These are phyloP conservation scores for Clarireedia monteithiana DNA, from an alignment of 2,329 filamentous ascomycete genomes.

Conservation along the genomic window DNA sequence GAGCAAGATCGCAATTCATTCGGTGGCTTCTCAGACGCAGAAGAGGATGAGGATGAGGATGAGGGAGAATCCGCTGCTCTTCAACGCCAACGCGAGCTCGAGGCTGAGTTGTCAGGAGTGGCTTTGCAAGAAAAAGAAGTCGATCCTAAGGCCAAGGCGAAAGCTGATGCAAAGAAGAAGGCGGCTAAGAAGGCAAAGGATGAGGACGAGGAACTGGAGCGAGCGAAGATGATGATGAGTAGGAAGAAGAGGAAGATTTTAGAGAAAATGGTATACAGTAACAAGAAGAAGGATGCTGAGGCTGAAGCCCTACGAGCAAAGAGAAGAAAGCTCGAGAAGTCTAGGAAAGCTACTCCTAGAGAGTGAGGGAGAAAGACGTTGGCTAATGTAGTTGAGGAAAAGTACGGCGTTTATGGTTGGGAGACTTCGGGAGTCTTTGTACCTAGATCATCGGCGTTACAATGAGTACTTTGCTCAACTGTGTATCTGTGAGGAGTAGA, in stretches of 20 bases:
- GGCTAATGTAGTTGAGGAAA: constrained; percentile 12
- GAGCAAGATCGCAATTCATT: constrained; percentile 27
- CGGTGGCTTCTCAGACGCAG: constrained; percentile 30
- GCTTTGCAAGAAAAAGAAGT: constrained; percentile 43
- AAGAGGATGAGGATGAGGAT: constrained; percentile 46
- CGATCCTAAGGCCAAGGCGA: constrained; percentile 51
- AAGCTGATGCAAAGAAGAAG: constrained; percentile 63
- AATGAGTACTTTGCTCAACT: neutral
- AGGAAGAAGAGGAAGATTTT: constrained; percentile 96
- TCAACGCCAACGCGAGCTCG: constrained; percentile 80
- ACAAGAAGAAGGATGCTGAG: constrained; percentile 87
- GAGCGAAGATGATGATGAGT: constrained; percentile 96
- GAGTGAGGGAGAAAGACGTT: constrained; percentile 7
- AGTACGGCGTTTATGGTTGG: constrained; percentile 18
- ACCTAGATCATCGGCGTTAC: constrained; percentile 3
- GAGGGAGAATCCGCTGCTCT: constrained; percentile 54
- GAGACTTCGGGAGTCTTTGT: constrained; percentile 7
- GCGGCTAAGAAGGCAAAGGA: constrained; percentile 62
- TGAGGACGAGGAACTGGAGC: constrained; percentile 81
- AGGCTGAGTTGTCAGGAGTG: constrained; percentile 79
- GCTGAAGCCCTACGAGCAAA: constrained; percentile 81
- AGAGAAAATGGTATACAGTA: constrained; percentile 95
- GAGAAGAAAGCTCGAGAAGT: constrained; percentile 78
- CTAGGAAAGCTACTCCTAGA: constrained; percentile 24
- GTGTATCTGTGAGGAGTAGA: constrained; percentile 5